Evolutionary conservation across 306 rosid species (phyloP), one percentile per base, ranked within the genome.

Genomic region (Trifolium fragiferum): DNA sequence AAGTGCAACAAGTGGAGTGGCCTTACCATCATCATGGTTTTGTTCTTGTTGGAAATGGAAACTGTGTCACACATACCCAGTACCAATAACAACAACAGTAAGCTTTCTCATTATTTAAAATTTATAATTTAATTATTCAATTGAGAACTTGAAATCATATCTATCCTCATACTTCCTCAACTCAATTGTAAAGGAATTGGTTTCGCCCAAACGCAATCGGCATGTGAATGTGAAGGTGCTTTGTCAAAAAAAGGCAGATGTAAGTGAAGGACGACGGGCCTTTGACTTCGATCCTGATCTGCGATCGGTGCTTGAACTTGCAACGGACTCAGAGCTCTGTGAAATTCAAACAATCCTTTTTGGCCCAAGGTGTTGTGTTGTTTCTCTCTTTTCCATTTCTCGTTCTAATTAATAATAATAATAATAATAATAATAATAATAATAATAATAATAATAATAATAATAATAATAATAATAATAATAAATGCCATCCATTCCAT

Each of bases 271-370:
- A 44, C 16, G 50, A 44, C 16, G n/a, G 16, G 16, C 16, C 50
- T 44, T 44, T 44, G 61, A 61, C 41, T 88, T 66, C 76, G 98
- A 93, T 84, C 94, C 89, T 1, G 96, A 91, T 20, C 89, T 90
- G 16, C 91, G 89, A 15, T 76, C 79, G 10, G 97, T 88, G 67
- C 93, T 91, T 80, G 94, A 93, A 71, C 97, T 91, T 72, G 97
- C 96, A 54, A 86, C 95, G 2, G 90, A 91, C 66, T 76, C 93
- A 0, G 97, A 94, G 82, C 76, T 90, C 57, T 82, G 57, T 64
- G 96, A 94, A 88, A 89, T 94, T 71, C 89, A 90, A 79, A 46
- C 74, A n/a, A 94, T 91, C 83, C 96, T 94, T 67, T 94, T 87
- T 66, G 97, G 97, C 10, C 88, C 90, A 23, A 91, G 98, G 97